Evolutionary conservation across 768 basidiomycete species (phyloP).

Genomic region (Phylloporus rhodoxanthus): DNA sequence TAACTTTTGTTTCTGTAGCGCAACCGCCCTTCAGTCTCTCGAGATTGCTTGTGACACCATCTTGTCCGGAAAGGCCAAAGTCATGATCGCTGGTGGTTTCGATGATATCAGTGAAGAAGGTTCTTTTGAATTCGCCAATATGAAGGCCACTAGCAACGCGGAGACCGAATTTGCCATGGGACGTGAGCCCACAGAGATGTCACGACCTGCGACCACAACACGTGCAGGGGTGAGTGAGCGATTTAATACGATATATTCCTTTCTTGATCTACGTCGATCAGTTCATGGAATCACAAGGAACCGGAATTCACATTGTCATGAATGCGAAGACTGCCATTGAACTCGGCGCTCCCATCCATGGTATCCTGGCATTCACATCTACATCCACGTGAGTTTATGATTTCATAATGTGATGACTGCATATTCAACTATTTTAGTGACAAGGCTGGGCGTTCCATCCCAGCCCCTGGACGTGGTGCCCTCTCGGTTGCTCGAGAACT

Average conservation of each 20-base stretch:
- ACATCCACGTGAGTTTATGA: slow-evolving; percentile 77
- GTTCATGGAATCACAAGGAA: slow-evolving; percentile 97
- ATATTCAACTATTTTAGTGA: slow-evolving; percentile 48
- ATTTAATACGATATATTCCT: neutral
- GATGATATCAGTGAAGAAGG: slow-evolving; percentile 98
- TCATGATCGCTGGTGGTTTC: slow-evolving; percentile 99
- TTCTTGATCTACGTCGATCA: slow-evolving; percentile 21
- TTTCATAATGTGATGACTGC: neutral
- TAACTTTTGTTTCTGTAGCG: slow-evolving; percentile 40
- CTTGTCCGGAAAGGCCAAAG: slow-evolving; percentile 92
- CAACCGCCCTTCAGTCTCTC: slow-evolving; percentile 94
- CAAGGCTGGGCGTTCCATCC: slow-evolving; percentile 97
- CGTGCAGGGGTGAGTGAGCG: slow-evolving; percentile 72
- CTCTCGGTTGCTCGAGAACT: slow-evolving; percentile 85
- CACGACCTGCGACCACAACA: slow-evolving; percentile 92
- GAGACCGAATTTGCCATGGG: slow-evolving; percentile 99
- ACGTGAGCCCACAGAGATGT: slow-evolving; percentile 98
- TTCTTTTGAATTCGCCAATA: slow-evolving; percentile 98
- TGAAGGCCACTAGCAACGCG: slow-evolving; percentile 98
- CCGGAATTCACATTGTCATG: slow-evolving; percentile 97
- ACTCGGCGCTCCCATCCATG: slow-evolving; percentile 89
- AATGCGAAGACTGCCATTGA: slow-evolving; percentile 93
- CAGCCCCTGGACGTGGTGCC: slow-evolving; percentile 93
- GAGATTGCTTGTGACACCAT: slow-evolving; percentile 98
- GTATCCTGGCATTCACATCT: slow-evolving; percentile 91